Evolutionary conservation across 140 eudicot species (phyloP).

Genomic region (Oenanthe javanica): DNA sequence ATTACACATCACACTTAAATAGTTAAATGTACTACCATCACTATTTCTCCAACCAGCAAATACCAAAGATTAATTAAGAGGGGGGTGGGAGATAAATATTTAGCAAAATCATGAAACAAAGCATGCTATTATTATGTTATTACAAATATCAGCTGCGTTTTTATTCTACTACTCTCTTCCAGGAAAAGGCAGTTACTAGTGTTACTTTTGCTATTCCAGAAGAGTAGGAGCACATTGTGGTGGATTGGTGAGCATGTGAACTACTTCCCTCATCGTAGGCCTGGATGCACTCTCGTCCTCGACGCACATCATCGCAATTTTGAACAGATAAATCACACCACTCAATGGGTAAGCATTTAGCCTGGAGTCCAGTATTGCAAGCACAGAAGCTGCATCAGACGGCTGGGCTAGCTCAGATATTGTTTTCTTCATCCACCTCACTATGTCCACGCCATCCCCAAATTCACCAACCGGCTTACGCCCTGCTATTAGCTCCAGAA

Average conservation of each 20-base stretch:
- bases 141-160: neutral
- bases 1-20: neutral
- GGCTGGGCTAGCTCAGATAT: slow-evolving; percentile 46
- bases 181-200: neutral
- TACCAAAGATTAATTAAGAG: neutral
- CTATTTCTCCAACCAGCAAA: neutral
- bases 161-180: neutral
- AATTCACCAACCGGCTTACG: slow-evolving; percentile 83
- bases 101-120: neutral
- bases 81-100: neutral
- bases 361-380: slow-evolving; percentile 65
- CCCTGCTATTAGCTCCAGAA: slow-evolving; percentile 71
- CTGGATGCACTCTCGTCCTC: slow-evolving; percentile 60
- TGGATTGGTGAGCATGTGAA: slow-evolving; percentile 63
- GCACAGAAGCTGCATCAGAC: slow-evolving; percentile 49
- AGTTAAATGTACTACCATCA: neutral
- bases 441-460: slow-evolving; percentile 86
- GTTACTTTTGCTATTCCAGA: slow-evolving; percentile 5
- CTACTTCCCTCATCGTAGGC: slow-evolving; percentile 90
- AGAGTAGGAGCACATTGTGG: slow-evolving; percentile 25
- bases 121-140: slow-evolving; percentile 13
- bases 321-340: slow-evolving; percentile 52
- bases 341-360: slow-evolving; percentile 44
- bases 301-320: slow-evolving; percentile 76
- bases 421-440: slow-evolving; percentile 68